Evolutionary conservation across 371 early-diverging fungal genomes (phyloP).

Genomic region (Phascolomyces articulosus): DNA sequence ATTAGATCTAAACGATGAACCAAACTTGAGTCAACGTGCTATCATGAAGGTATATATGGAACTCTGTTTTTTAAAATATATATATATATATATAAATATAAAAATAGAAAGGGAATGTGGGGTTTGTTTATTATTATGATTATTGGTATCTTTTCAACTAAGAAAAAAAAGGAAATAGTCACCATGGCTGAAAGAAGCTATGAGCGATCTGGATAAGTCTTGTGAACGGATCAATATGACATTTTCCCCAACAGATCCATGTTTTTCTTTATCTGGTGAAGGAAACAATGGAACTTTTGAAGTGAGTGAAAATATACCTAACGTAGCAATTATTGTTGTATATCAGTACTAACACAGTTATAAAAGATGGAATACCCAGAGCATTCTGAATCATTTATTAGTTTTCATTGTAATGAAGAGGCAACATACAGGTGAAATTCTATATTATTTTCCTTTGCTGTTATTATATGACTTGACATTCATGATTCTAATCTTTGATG

Average conservation of each 20-base stretch:
- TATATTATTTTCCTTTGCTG: not conserved
- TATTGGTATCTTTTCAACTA: too few species aligned
- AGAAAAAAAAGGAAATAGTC: too few species aligned
- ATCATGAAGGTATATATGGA: slow-evolving; percentile 27
- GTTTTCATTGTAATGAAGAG: slow-evolving; percentile 26
- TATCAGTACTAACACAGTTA: too few species aligned
- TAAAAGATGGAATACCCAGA: slow-evolving; percentile 32
- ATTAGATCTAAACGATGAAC: slow-evolving; percentile 17
- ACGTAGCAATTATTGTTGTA: too few species aligned
- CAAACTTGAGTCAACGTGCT: slow-evolving; percentile 17
- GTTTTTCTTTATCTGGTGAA: slow-evolving; percentile 29
- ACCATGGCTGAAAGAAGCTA: slow-evolving; percentile 31
- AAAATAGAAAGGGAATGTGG: too few species aligned
- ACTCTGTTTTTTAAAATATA: too few species aligned
- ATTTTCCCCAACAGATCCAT: slow-evolving; percentile 35
- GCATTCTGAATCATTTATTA: slow-evolving; percentile 37
- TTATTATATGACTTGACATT: not conserved
- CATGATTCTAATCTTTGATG: not conserved
- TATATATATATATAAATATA: too few species aligned
- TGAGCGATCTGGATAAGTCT: slow-evolving; percentile 35
- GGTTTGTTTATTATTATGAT: too few species aligned
- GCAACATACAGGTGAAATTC: slow-evolving; percentile 29
- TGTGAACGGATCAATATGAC: slow-evolving; percentile 30
- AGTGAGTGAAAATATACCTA: slow-evolving; percentile 11
- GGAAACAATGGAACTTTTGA: slow-evolving; percentile 24